Evolutionary conservation across 2,329 filamentous ascomycete genomes (phyloP).

Genomic region (Diaporthe vaccinii): DNA sequence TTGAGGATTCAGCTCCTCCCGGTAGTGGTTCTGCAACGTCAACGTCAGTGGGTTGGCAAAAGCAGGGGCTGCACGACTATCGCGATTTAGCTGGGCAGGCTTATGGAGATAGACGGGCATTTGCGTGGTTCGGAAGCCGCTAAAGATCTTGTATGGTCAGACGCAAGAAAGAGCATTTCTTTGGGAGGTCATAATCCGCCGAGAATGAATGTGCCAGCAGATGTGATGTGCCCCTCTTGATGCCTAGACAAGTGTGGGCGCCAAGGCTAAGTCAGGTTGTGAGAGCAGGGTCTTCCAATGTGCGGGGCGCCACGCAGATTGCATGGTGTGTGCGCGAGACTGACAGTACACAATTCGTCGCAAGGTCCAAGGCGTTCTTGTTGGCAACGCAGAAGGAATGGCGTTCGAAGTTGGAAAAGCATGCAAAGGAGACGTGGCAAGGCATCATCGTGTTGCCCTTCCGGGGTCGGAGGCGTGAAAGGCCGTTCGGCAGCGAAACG

Average conservation of each 20-base stretch:
- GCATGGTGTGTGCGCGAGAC: background rate
- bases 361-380: background rate
- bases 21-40: background rate
- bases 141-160: background rate
- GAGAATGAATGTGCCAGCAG: background rate
- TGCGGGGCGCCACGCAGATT: background rate
- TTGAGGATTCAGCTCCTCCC: background rate
- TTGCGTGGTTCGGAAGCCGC: slow-evolving; percentile 6
- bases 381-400: background rate
- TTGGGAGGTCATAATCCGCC: background rate
- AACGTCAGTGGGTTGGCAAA: background rate
- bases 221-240: slow-evolving; percentile 17
- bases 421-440: slow-evolving; percentile 19
- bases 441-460: background rate
- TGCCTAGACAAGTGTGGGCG: background rate
- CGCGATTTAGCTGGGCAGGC: background rate
- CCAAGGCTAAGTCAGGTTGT: background rate
- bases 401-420: background rate
- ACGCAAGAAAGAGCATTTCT: background rate
- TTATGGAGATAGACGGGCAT: background rate
- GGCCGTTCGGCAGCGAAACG: background rate
- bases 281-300: background rate
- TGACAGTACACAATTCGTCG: background rate
- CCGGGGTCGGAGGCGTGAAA: background rate
- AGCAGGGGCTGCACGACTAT: background rate